These are phyloP conservation scores for Ophiostoma tasmaniense DNA, from an alignment of 2,329 filamentous ascomycete species.

Conservation along the genomic window DNA sequence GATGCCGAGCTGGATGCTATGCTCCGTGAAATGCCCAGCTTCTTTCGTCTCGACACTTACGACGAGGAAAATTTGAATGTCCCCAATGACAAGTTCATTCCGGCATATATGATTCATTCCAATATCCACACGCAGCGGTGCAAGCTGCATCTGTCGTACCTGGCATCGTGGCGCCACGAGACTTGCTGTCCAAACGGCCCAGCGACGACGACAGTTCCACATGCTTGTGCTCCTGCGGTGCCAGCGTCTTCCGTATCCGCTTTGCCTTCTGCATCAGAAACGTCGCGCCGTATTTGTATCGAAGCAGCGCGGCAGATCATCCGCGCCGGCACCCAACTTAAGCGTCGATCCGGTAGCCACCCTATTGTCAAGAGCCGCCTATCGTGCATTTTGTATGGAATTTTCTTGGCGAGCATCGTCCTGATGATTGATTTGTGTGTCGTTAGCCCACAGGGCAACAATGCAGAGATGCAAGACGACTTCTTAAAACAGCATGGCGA, in stretches of 20 bases:
- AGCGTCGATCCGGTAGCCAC: neutral
- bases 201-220: neutral
- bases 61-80: conserved; percentile 21
- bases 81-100: conserved; percentile 28
- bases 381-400: conserved; percentile 12
- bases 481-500: neutral
- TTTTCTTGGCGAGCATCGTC: conserved; percentile 13
- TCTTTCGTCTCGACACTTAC: conserved; percentile 30
- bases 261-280: neutral
- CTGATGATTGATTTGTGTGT: conserved; percentile 15
- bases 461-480: neutral
- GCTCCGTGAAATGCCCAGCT: conserved; percentile 27
- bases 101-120: conserved; percentile 32
- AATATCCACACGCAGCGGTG: conserved; percentile 32
- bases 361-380: conserved; percentile 10
- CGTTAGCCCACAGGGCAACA: neutral
- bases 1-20: conserved; percentile 26
- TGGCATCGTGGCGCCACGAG: conserved; percentile 19
- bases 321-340: conserved; percentile 6
- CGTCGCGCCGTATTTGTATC: conserved; percentile 9
- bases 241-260: neutral
- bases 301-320: conserved; percentile 14
- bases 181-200: neutral
- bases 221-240: neutral
- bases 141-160: conserved; percentile 32